Evolutionary conservation across 306 rosid species (phyloP).

Genomic region (Quercus glauca): DNA sequence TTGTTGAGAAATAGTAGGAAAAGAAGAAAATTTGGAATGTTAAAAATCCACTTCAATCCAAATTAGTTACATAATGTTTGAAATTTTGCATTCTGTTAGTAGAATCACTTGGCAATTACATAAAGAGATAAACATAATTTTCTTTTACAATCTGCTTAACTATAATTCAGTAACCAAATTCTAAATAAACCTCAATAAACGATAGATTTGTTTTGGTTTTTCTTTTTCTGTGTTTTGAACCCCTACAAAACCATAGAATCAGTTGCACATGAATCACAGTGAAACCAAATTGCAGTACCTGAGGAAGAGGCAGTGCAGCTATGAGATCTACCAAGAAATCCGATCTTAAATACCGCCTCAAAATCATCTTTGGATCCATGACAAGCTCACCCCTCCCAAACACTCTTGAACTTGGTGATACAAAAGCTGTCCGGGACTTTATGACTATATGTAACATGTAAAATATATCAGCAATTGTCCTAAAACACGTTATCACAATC

Average conservation of each 20-base stretch:
- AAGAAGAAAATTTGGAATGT: too few relatives aligned
- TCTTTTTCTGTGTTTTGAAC: not conserved
- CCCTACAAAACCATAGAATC: not conserved
- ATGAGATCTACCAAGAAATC: constrained; percentile 75
- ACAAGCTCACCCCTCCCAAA: constrained; percentile 94
- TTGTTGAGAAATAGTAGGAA: too few relatives aligned
- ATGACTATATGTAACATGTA: constrained; percentile 63
- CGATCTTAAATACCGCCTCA: constrained; percentile 59
- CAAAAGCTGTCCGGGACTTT: constrained; percentile 81
- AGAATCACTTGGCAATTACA: not conserved
- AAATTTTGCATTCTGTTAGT: not conserved
- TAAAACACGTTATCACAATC: constrained; percentile 65
- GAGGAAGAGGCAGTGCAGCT: constrained; percentile 90
- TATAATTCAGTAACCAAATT: not conserved
- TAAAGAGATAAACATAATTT: not conserved
- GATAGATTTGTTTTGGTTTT: not conserved
- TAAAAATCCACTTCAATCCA: not conserved
- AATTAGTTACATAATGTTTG: not conserved
- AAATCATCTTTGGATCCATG: constrained; percentile 63
- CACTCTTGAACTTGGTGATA: constrained; percentile 79
- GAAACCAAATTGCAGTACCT: constrained; percentile 43
- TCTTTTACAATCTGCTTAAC: not conserved
- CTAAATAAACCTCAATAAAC: not conserved
- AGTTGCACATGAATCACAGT: not conserved
- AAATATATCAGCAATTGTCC: constrained; percentile 74